A percentile compares a stretch with the other conserved stretches of the same genome.
Evolutionary conservation across 2,329 filamentous ascomycete genomes (phyloP).

Genomic region (Stagonosporopsis tanaceti): DNA sequence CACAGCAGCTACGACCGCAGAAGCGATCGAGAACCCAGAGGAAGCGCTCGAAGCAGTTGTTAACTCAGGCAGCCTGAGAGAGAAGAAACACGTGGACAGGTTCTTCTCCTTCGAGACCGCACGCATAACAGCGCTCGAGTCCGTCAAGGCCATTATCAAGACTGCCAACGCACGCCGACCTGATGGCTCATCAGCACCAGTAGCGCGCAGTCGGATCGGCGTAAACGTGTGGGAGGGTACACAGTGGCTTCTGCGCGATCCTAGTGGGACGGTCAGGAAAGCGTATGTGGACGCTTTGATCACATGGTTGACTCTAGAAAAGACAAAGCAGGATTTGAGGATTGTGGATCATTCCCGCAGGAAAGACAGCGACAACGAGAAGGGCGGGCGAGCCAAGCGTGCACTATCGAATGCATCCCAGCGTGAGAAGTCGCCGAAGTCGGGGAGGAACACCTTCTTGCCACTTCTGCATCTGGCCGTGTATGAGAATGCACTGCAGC

Average conservation of each 20-base stretch:
- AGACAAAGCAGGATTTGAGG: constrained; percentile 69
- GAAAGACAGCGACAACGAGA: constrained; percentile 54
- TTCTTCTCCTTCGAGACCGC: constrained; percentile 71
- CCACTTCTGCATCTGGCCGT: constrained; percentile 83
- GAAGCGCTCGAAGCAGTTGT: constrained; percentile 59
- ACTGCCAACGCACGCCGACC: constrained; percentile 72
- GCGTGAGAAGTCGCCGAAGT: constrained; percentile 64
- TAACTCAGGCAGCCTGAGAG: constrained; percentile 58
- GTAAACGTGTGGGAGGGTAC: constrained; percentile 95
- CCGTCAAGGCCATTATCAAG: constrained; percentile 81
- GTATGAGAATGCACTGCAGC: constrained; percentile 85
- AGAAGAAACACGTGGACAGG: constrained; percentile 61
- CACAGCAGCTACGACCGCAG: constrained; percentile 54
- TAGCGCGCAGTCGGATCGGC: constrained; percentile 77
- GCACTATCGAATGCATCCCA: constrained; percentile 73
- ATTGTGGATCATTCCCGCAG: constrained; percentile 64
- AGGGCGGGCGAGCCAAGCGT: constrained; percentile 61
- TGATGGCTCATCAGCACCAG: constrained; percentile 55
- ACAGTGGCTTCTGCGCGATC: constrained; percentile 87
- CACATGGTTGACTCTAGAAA: constrained; percentile 86
- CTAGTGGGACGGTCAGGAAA: constrained; percentile 77
- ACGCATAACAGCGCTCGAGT: constrained; percentile 72
- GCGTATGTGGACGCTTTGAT: constrained; percentile 85
- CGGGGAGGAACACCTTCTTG: constrained; percentile 74
- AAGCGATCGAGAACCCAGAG: constrained; percentile 60